Percentiles rank a stretch among this genome's conserved stretches.
Evolutionary conservation across 116 monocot genomes (phyloP).

Genomic region (Cymodocea nodosa): DNA sequence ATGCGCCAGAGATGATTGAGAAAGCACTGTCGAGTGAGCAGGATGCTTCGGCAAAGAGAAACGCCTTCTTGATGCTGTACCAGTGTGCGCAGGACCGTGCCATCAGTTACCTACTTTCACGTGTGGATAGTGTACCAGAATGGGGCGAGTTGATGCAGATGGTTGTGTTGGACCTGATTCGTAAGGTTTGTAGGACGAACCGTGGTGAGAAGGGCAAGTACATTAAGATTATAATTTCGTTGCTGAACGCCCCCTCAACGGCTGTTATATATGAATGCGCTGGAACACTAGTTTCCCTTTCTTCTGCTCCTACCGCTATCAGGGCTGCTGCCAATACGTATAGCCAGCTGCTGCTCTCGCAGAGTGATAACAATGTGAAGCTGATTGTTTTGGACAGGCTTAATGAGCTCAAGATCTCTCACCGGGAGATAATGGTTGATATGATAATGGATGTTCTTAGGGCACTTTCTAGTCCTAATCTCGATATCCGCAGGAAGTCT

Average conservation of each 20-base stretch:
- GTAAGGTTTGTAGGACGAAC: constrained; percentile 74
- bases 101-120: constrained; percentile 42
- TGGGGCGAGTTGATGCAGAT: constrained; percentile 85
- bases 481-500: constrained; percentile 71
- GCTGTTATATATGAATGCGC: constrained; percentile 76
- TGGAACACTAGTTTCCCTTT: constrained; percentile 60
- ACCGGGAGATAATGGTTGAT: constrained; percentile 73
- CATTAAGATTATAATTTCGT: constrained; percentile 68
- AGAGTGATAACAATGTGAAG: constrained; percentile 92
- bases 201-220: constrained; percentile 56
- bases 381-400: constrained; percentile 70
- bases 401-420: constrained; percentile 48
- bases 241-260: constrained; percentile 39
- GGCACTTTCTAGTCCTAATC: constrained; percentile 68
- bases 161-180: constrained; percentile 73
- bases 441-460: constrained; percentile 80
- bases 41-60: constrained; percentile 55
- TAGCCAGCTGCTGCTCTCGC: constrained; percentile 72
- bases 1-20: constrained; percentile 79
- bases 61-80: constrained; percentile 82
- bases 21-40: constrained; percentile 40
- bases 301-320: constrained; percentile 78
- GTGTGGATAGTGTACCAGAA: constrained; percentile 42
- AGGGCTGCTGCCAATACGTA: constrained; percentile 72
- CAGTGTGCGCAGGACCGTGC: constrained; percentile 72